Base-by-base conservation (phyloP, 148 eudicot genomes). In the Pouteria glomerata region DNA sequence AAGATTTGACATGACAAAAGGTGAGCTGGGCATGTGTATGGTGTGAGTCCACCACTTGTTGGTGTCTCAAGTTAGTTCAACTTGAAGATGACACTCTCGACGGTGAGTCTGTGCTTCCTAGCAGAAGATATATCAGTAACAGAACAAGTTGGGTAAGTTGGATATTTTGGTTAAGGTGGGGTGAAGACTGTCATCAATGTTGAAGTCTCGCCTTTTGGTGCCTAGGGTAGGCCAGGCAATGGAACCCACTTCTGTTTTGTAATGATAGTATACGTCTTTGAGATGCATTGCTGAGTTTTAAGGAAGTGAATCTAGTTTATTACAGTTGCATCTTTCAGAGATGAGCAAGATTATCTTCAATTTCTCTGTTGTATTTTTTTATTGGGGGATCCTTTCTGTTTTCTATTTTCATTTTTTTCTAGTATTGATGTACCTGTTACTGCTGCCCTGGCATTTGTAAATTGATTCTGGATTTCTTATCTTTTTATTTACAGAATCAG, bases 281-380 rank as follows among this genome's bases (percentile, higher is more conserved):
- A 82, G 59, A 74, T 79, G 65, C 67, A 75, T 73, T 80, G 81
- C 77, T 66, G 34, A 62, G 45, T 76, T 75, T 82, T 86, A 88
- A 85, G 89, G 89, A 70, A 50, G 68, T 34, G 58, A 57, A 57
- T 70, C 84, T 79, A 79, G 45, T 79, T 79, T 81, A 73, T 76
- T 69, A 83, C 82, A 71, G 76, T 76, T 78, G 71, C 86, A 67
- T 76, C 80, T 76, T 70, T 75, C 71, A 41, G 74, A 70, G 74
- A 68, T 77, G 74, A 76, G 87, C 81, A 87, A 85, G 89, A 81
- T 70, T 79, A 71, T 81, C 77, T 79, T 57, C 65, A 72, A 70
- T 67, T 79, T 78, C 45, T 56, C 73, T 76, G 24, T 23, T 73
- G 19, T 31, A 55, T 73, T 23, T 27, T 27, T 58, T n/a, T 47